phyloP scores from a whole-genome alignment of 768 basidiomycete species.

The Leccinum ochraceum region DNA sequence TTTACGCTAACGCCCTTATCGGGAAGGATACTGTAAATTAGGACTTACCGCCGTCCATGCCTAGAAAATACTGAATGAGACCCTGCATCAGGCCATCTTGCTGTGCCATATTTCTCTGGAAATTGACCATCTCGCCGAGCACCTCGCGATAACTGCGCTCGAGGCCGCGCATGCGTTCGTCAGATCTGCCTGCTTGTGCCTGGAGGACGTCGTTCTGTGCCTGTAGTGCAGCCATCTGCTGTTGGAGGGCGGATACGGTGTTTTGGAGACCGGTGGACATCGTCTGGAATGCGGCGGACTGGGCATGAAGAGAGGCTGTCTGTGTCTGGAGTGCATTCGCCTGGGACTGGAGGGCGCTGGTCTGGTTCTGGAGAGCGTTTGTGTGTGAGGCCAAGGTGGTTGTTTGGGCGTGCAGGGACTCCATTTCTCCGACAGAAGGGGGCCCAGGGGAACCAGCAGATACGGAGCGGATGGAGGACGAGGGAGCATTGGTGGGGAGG shows the following conservation, averaged over 20 bases:
- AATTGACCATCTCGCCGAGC: conserved; percentile 69
- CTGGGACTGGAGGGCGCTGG: conserved; percentile 31
- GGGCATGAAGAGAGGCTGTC: conserved; percentile 35
- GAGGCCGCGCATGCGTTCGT: conserved; percentile 56
- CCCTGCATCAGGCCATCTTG: conserved; percentile 85
- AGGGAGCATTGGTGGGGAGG: conserved; percentile 26
- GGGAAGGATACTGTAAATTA: not conserved
- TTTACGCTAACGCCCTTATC: not conserved
- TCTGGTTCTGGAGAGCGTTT: conserved; percentile 31
- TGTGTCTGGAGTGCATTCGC: conserved; percentile 31
- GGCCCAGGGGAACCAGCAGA: conserved; percentile 33
- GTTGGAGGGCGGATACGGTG: conserved; percentile 28
- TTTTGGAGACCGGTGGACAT: conserved; percentile 31
- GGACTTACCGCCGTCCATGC: conserved; percentile 58
- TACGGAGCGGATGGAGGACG: conserved; percentile 28
- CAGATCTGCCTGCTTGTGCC: conserved; percentile 36
- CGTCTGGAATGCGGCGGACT: conserved; percentile 35
- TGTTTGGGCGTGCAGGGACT: conserved; percentile 32
- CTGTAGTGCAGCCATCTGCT: conserved; percentile 30
- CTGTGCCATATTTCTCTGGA: conserved; percentile 75
- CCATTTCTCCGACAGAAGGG: conserved; percentile 23
- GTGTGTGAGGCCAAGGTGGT: conserved; percentile 32
- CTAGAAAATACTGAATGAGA: conserved; percentile 78
- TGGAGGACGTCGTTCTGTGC: conserved; percentile 35
- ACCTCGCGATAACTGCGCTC: conserved; percentile 68